phyloP scores from a whole-genome alignment of 2,329 filamentous ascomycete species.

The Epichloe sibirici region DNA sequence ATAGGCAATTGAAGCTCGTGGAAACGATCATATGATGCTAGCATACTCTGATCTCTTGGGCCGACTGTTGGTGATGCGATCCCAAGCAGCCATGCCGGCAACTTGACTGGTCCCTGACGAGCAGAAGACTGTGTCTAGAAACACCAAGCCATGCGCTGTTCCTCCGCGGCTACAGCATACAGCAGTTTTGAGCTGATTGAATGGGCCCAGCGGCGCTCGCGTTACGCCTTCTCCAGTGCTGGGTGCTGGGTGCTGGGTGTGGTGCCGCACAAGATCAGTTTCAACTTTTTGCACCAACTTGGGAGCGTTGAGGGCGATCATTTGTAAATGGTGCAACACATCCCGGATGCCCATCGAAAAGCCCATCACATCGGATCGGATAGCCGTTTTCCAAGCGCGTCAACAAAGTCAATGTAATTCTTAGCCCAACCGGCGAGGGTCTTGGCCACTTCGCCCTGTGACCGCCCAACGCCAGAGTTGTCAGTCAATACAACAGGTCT shows the following conservation, averaged over 20 bases:
- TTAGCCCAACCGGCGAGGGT: constrained; percentile 19
- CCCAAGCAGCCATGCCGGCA: constrained; percentile 22
- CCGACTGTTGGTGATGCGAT: constrained; percentile 19
- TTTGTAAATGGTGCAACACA: constrained; percentile 25
- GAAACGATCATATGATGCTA: constrained; percentile 21
- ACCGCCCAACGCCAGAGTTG: constrained; percentile 34
- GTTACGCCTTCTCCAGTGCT: constrained; percentile 20
- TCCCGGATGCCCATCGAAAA: constrained; percentile 35
- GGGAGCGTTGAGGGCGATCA: constrained; percentile 28
- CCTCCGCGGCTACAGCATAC: constrained; percentile 14
- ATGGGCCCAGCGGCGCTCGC: constrained; percentile 18
- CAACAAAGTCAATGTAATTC: constrained; percentile 23
- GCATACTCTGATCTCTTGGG: constrained; percentile 15
- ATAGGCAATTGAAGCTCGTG: constrained; percentile 23
- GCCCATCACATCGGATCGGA: constrained; percentile 31
- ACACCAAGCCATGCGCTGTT: constrained; percentile 18
- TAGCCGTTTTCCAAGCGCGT: constrained; percentile 22
- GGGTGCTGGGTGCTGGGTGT: constrained; percentile 25
- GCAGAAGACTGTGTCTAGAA: constrained; percentile 23
- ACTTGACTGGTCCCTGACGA: constrained; percentile 18
- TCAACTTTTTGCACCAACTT: constrained; percentile 24
- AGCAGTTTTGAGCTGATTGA: constrained; percentile 21
- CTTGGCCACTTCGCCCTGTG: constrained; percentile 27
- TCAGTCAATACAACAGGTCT: constrained; percentile 35
- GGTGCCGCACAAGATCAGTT: constrained; percentile 28